A percentile compares a stretch with the other conserved stretches of the same genome.
phyloP scores from a whole-genome alignment of 163 green algal genomes.

The Scenedesmus sp. region DNA sequence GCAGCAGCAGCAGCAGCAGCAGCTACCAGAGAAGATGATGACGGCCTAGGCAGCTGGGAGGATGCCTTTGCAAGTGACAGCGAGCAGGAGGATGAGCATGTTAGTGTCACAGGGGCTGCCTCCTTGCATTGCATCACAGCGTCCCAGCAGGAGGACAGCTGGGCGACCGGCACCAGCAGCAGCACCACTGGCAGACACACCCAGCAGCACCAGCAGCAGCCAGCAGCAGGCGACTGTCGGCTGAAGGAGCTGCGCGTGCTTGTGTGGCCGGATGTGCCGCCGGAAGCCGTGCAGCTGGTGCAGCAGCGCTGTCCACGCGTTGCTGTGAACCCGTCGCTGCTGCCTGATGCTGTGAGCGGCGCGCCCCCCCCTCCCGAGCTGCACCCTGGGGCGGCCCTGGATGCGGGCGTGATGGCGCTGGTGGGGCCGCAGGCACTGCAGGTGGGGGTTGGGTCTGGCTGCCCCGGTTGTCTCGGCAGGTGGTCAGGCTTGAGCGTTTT shows the following conservation, averaged over 20 bases:
- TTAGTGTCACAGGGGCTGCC: background rate
- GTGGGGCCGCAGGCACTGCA: slow-evolving; percentile 39
- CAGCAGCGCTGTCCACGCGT: slow-evolving; percentile 45
- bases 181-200: background rate
- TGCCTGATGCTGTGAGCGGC: background rate
- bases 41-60: slow-evolving; percentile 30
- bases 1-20: background rate
- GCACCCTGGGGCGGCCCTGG: background rate
- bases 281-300: slow-evolving; percentile 21
- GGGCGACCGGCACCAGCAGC: background rate
- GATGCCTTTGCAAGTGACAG: slow-evolving; percentile 42
- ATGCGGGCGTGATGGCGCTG: background rate
- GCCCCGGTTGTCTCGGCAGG: too few species aligned
- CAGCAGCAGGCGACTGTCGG: slow-evolving; percentile 15
- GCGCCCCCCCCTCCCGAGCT: background rate
- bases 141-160: background rate
- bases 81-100: background rate
- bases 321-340: slow-evolving; percentile 26
- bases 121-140: background rate
- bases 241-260: slow-evolving; percentile 38
- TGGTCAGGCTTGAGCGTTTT: too few species aligned
- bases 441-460: slow-evolving; percentile 26
- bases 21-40: background rate
- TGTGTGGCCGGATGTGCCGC: slow-evolving; percentile 38
- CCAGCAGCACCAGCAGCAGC: slow-evolving; percentile 25